Conservation (phyloP, 495 filamentous ascomycete genomes). For the Aspergillus biplanus region DNA sequence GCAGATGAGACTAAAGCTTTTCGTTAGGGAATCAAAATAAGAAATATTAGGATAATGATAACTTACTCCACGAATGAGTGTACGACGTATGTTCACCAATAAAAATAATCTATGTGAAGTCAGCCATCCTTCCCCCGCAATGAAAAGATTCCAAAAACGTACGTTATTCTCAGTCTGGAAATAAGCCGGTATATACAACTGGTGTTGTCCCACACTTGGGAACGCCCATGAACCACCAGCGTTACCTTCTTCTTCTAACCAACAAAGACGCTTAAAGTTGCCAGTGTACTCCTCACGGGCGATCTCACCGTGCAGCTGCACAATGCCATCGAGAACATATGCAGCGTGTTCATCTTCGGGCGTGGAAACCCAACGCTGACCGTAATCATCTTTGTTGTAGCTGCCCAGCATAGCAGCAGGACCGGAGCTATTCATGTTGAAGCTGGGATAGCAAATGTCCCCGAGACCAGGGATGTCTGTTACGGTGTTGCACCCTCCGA, state of each 20-base stretch:
- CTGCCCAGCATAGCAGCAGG: conserved; percentile 60
- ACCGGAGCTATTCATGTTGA: conserved; percentile 60
- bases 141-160: background rate
- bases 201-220: conserved; percentile 60
- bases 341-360: conserved; percentile 57
- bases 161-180: conserved; percentile 63
- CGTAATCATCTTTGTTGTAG: conserved; percentile 53
- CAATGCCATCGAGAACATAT: conserved; percentile 57
- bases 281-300: conserved; percentile 59
- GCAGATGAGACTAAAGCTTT: conserved; percentile 37
- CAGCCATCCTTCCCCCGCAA: background rate
- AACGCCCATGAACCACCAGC: conserved; percentile 52
- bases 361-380: conserved; percentile 47
- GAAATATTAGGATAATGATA: background rate
- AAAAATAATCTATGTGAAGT: conserved; percentile 52
- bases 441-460: conserved; percentile 63
- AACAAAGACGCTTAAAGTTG: conserved; percentile 59
- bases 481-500: conserved; percentile 58
- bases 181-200: conserved; percentile 67
- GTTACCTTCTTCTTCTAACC: conserved; percentile 55
- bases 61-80: conserved; percentile 70
- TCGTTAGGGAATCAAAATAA: background rate
- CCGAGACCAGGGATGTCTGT: conserved; percentile 55
- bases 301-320: conserved; percentile 60
- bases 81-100: conserved; percentile 70